Conservation (phyloP, 2,329 filamentous ascomycete species). For the Akanthomyces muscarius region DNA sequence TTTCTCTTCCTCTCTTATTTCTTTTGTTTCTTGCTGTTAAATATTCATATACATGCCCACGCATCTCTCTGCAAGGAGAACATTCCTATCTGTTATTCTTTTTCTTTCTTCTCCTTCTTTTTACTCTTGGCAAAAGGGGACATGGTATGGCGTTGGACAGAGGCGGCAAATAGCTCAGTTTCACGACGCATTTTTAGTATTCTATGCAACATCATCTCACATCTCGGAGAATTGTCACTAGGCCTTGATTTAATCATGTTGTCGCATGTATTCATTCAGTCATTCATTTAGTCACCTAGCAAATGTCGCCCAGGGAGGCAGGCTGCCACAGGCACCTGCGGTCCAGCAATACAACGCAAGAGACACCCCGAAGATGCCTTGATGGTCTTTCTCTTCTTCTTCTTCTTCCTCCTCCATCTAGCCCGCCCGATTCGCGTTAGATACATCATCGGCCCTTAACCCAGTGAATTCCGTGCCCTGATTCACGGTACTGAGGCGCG, state of each 20-base stretch:
- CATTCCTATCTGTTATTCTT: background rate
- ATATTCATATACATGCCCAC: slow-evolving; percentile 9
- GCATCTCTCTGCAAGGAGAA: slow-evolving; percentile 15
- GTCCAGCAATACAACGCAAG: background rate
- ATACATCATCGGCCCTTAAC: slow-evolving; percentile 55
- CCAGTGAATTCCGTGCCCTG: slow-evolving; percentile 67
- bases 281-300: slow-evolving; percentile 5
- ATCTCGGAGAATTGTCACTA: background rate
- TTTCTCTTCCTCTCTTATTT: background rate
- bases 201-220: background rate
- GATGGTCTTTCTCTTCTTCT: too few relatives aligned
- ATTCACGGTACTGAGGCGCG: slow-evolving; percentile 74
- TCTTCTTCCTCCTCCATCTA: background rate
- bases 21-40: background rate
- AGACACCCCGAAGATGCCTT: background rate
- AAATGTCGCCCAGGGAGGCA: background rate
- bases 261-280: slow-evolving; percentile 2
- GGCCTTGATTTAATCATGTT: too few relatives aligned
- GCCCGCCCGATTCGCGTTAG: background rate
- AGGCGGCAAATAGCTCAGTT: background rate
- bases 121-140: background rate
- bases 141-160: slow-evolving; percentile 11
- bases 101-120: background rate
- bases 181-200: background rate
- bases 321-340: background rate